phyloP scores from a whole-genome alignment of 2,329 filamentous ascomycete species.

The Epichloe typhina region DNA sequence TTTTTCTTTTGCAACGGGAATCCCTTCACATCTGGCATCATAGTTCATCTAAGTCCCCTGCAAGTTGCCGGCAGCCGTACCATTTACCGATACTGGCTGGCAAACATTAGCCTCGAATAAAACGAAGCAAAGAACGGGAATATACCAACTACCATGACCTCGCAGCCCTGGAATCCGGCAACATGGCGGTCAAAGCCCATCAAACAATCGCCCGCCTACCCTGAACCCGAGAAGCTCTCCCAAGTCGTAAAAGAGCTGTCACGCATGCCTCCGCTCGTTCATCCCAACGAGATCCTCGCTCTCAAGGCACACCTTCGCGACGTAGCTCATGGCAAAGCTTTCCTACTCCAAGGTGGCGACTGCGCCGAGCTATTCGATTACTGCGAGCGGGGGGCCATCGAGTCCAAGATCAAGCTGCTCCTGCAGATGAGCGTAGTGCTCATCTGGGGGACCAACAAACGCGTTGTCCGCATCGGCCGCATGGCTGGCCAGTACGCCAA shows the following conservation, averaged over 20 bases:
- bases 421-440: constrained; percentile 94
- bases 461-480: constrained; percentile 83
- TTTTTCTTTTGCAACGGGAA: too few species aligned
- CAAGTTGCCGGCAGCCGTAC: too few species aligned
- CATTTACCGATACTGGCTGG: too few species aligned
- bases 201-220: constrained; percentile 62
- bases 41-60: too few species aligned
- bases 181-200: constrained; percentile 71
- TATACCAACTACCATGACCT: neutral
- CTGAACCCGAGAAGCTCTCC: constrained; percentile 44
- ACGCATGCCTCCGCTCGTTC: constrained; percentile 64
- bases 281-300: constrained; percentile 65
- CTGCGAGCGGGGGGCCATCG: constrained; percentile 75
- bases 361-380: constrained; percentile 97
- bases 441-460: constrained; percentile 71
- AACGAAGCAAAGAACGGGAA: too few species aligned
- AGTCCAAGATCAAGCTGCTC: constrained; percentile 92
- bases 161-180: constrained; percentile 39
- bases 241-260: constrained; percentile 51
- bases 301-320: constrained; percentile 69
- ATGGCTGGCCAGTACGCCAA: constrained; percentile 99
- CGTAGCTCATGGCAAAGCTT: constrained; percentile 81
- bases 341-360: constrained; percentile 90
- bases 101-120: neutral
- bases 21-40: too few species aligned